A percentile compares a stretch with the other conserved stretches of the same genome.
These are phyloP conservation scores for Purpureocillium lavendulum DNA, from an alignment of 2,329 filamentous ascomycete genomes.

Conservation along the genomic window DNA sequence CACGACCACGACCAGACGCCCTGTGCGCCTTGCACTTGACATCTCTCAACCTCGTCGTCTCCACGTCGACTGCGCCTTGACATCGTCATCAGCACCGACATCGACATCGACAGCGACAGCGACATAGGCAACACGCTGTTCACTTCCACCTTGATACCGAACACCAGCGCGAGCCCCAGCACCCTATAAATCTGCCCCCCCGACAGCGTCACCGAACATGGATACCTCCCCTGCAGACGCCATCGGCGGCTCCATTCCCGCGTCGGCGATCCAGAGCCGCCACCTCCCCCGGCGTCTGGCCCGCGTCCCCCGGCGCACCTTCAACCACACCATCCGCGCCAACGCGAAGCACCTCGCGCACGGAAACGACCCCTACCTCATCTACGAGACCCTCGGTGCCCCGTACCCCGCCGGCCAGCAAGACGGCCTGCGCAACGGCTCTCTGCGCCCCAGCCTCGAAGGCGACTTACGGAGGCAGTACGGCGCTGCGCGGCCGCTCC, in stretches of 20 bases:
- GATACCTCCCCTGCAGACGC: neutral
- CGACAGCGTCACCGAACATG: neutral
- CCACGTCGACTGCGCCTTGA: neutral
- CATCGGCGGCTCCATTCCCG: neutral
- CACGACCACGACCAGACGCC: no score
- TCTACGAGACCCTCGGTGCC: constrained; percentile 6
- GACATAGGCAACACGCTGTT: neutral
- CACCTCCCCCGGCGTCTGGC: constrained; percentile 4
- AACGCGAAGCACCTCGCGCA: constrained; percentile 21
- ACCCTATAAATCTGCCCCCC: neutral
- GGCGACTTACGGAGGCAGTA: constrained; percentile 5
- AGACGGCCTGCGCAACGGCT: neutral
- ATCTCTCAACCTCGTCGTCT: neutral
- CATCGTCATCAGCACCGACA: neutral
- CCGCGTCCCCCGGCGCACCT: constrained; percentile 10
- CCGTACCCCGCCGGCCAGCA: constrained; percentile 6
- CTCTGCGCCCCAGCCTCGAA: constrained; percentile 7
- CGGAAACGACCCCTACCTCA: constrained; percentile 5
- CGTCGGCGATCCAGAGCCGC: constrained; percentile 1
- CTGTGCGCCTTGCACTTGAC: neutral
- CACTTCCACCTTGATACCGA: neutral
- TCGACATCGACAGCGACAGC: neutral
- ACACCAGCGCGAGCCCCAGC: neutral
- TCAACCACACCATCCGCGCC: constrained; percentile 21
- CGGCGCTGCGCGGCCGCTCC: neutral